Base-by-base conservation (phyloP, 148 eudicot species). In the Polygonum maritimum region DNA sequence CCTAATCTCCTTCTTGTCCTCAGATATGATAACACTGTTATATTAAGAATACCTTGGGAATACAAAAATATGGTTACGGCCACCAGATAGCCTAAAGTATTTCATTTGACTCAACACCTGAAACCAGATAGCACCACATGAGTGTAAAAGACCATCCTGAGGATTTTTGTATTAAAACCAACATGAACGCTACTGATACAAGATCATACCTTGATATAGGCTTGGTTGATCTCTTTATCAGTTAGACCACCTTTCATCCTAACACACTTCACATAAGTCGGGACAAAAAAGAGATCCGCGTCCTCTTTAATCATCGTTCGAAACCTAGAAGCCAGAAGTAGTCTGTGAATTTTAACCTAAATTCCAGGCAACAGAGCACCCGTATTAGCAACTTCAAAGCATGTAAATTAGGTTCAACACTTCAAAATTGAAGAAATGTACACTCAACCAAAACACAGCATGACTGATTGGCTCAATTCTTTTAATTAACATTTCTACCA, bases 81-180 rank as follows among this genome's bases (percentile, higher is more conserved):
- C 98, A 78, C 93, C 97, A 38, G 98, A 90, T 80, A 89, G 84
- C 79, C 98, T 92, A 82, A 94, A 94, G 84, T 94, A 84, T 76
- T 93, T 95, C 98, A 94, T 94, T 89, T 92, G 97, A 83, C 93
- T 90, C 78, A 94, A 81, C 74, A 94, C 98, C 98, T 94, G 86
- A 80, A 87, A 86, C 82, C 75, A 85, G 75, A 81, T 45, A 38
- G 76, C 78, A 75, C 81, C 35, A 19, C 40, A 63, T 63, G 41
- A 63, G 39, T 22, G 8, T 58, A 58, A n/a, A 22, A 60, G 0
- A 54, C 47, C 47, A 44, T 5, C 47, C 47, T 44, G 47, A 44
- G 47, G 47, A 44, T 1, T 6, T 44, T 44, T 44, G 7, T 44
- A 44, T 44, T 1, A 13, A 36, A 14, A 36, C 21, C 19, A 67